Evolutionary conservation across 257 asterid species (phyloP), one percentile per base, ranked within the genome.

Genomic region (Rehmannia glutinosa): DNA sequence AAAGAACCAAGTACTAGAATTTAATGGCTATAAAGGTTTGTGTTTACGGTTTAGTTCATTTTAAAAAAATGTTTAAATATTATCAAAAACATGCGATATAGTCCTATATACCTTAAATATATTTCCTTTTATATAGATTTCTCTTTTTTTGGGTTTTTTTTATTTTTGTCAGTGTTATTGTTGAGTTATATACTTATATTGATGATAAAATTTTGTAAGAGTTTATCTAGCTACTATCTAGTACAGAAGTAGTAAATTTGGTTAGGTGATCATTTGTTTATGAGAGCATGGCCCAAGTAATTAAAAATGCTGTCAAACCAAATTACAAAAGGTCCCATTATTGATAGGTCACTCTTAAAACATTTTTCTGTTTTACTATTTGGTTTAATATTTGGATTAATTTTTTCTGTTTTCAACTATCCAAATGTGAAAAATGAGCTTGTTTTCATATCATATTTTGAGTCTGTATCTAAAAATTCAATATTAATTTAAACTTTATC

Each of bases 211-310:
- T 4, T 45, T 35, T 45, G 66, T 13, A 28, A 27, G 33, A 23
- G 57, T 64, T 57, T 36, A n/a, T n/a, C n/a, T n/a, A n/a, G n/a
- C n/a, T n/a, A n/a, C 51, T 16, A n/a, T 27, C 1, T 24, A 16
- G 74, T 74, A 52, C 69, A 21, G 19, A 11, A 19, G 13, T 32
- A 35, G 73, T 70, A 70, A 57, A 69, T 55, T 36, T 69, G 30
- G 72, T 75, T 75, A 69, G 75, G 75, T 75, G 61, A 41, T 45
- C 17, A 42, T 65, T 64, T 70, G 73, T 70, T 64, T 47, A 64
- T 58, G 66, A 65, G 72, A 38, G 80, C 20, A 54, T 58, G 66
- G 70, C 66, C 77, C 73, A 65, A 57, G 6, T 27, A 62, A 69
- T 70, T 55, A 28, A 56, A 42, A 32, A 1, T 53, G 28, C 43